Base-by-base conservation (phyloP, 2,329 filamentous ascomycete species). In the Colletotrichum sp. region DNA sequence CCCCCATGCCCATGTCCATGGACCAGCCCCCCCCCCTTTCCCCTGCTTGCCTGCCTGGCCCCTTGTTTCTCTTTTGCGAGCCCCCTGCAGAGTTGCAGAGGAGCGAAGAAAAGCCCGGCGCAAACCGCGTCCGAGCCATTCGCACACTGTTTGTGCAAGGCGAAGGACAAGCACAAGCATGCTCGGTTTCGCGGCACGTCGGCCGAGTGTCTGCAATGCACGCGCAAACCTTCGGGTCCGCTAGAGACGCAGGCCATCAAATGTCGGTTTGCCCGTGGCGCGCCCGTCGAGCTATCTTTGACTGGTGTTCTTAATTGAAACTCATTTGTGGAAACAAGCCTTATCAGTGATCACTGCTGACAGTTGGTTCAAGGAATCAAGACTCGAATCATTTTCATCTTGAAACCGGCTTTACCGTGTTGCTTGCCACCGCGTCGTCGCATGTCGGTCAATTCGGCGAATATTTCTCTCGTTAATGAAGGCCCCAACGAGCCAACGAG, bases 101-200 rank as follows among this genome's bases (percentile, higher is more conserved):
- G 5, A 71, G 68, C 48, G 62, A 71, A 62, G 30, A 71, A 65
- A 39, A 75, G 18, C 30, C 72, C 68, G 72, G 32, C 28, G 48
- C 30, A 67, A 75, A 39, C 52, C 62, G 68, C 60, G 62, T 75
- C 44, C 72, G 18, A 70, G 24, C 18, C 44, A 34, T 28, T 52
- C 44, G 44, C n/a, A 22, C 44, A n/a, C n/a, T 52, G 44, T 52
- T 52, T 52, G 44, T 52, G 44, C 44, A 52, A 52, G n/a, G 44
- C 5, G 44, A 52, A 52, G 18, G 44, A 48, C n/a, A 48, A 22
- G 44, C 44, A 48, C 52, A 60, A 52, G 12, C 16, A 9, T 24
- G 22, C 34, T 71, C 62, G 72, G 68, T 8, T 71, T 75, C 18
- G 60, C 68, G 68, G 72, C 72, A 67, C 60, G 28, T 52, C 68